Conservation (phyloP, 2,329 filamentous ascomycete genomes). For the Cercospora zeae-maydis region DNA sequence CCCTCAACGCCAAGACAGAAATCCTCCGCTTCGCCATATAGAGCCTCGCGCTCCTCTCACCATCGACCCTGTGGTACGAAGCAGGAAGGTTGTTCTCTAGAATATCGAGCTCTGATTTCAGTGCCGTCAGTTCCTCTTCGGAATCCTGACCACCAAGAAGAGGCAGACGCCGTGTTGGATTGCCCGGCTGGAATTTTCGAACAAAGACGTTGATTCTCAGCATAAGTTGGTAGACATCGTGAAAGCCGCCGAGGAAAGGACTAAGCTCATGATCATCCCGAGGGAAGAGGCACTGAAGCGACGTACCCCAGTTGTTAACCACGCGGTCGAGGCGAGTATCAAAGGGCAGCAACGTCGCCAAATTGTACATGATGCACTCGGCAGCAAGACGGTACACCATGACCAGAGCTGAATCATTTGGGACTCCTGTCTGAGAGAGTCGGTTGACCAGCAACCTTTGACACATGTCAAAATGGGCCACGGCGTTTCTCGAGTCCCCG, state of each 20-base stretch:
- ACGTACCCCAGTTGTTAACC: constrained; percentile 11
- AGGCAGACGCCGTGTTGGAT: neutral
- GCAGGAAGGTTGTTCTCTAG: constrained; percentile 7
- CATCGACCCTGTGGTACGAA: neutral
- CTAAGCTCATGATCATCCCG: constrained; percentile 10
- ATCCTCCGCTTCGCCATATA: constrained; percentile 20
- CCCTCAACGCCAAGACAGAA: constrained; percentile 8
- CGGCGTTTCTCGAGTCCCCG: constrained; percentile 17
- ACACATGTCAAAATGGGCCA: constrained; percentile 23
- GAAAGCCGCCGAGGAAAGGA: constrained; percentile 20
- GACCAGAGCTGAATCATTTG: neutral
- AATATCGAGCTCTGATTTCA: constrained; percentile 3
- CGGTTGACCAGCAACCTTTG: constrained; percentile 11
- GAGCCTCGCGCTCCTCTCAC: neutral
- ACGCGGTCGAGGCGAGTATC: neutral
- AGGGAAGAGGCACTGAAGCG: constrained; percentile 14
- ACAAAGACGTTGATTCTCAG: constrained; percentile 13
- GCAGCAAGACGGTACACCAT: constrained; percentile 19
- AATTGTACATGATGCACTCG: constrained; percentile 21
- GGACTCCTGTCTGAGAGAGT: constrained; percentile 1
- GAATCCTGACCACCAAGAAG: neutral
- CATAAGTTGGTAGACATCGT: constrained; percentile 18
- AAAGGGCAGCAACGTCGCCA: constrained; percentile 13
- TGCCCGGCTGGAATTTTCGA: neutral
- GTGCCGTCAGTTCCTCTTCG: neutral